Evolutionary conservation across 1,284 basidiomycete species (phyloP), one percentile per base, ranked within the genome.

Genomic region (Puccinia polysora): DNA sequence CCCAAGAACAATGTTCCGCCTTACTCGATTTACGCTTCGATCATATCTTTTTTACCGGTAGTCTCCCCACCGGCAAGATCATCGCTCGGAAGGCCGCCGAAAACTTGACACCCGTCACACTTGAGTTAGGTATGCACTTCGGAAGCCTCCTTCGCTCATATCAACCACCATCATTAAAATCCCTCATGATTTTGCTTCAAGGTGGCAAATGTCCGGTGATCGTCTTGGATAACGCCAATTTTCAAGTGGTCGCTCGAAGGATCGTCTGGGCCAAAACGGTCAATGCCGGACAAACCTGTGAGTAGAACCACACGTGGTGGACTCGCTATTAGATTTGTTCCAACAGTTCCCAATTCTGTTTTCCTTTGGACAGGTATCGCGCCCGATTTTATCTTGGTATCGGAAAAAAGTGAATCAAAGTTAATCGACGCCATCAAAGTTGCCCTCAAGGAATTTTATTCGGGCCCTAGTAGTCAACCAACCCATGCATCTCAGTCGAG

Each of bases 31-130:
- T 76, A 75, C 76, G 75, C 25, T 81, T 77, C 70, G 79, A 81
- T 75, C 81, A 81, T 76, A 80, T 81, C 75, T 80, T 81, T 74
- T 81, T 80, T 77, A 80, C 80, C 20, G 80, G 80, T 43, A 78
- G 77, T 59, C 77, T 77, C 30, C 75, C 74, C 52, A 78, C 81
- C 60, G 81, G 80, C 8, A 75, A 76, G 68, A 80, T 81, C 73
- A 76, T 82, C 12, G 79, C 80, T 34, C 75, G 77, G 45, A 80
- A 80, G 64, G 81, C 81, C 0, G 76, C 80, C 5, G 78, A 80
- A 75, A 78, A 78, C 74, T 75, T 82, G 32, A 80, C 79, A 73
- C 79, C 80, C 15, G 74, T 75, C 71, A 77, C 79, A 1, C 77
- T 80, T 49, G 79, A 80, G 75, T 76, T 80, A 59, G 80, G 79